Percentiles rank a stretch among this genome's conserved stretches.
Evolutionary conservation across 1,284 basidiomycete species (phyloP).

Genomic region (Athelia sp.): DNA sequence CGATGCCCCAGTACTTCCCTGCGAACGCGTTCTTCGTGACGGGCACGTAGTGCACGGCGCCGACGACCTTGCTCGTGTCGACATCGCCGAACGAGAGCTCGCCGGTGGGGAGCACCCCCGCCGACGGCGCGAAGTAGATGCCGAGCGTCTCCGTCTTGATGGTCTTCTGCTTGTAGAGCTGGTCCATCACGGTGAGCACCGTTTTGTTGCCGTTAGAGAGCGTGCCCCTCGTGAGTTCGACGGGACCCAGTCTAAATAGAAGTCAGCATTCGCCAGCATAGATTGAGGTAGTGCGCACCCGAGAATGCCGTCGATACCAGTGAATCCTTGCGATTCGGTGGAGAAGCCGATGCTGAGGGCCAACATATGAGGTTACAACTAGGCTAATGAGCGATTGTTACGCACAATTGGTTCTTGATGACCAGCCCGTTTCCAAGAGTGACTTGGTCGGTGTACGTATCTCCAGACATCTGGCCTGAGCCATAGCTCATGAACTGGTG

Average conservation of each 20-base stretch:
- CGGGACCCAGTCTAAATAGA: conserved; percentile 30
- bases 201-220: conserved; percentile 15
- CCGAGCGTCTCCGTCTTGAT: conserved; percentile 25
- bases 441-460: conserved; percentile 31
- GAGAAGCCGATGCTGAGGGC: conserved; percentile 35
- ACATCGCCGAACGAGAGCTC: conserved; percentile 21
- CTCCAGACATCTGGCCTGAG: conserved; percentile 39
- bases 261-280: background rate
- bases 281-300: conserved; percentile 14
- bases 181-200: conserved; percentile 33
- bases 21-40: conserved; percentile 10
- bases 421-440: conserved; percentile 23
- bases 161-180: conserved; percentile 25
- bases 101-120: conserved; percentile 12
- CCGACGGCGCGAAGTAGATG: conserved; percentile 19
- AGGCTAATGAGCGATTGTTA: background rate
- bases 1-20: conserved; percentile 15
- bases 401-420: conserved; percentile 26
- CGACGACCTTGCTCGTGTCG: conserved; percentile 8
- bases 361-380: background rate
- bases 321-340: conserved; percentile 27
- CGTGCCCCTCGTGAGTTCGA: conserved; percentile 27
- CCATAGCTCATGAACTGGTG: conserved; percentile 40
- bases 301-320: conserved; percentile 37
- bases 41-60: conserved; percentile 7